These are phyloP conservation scores for Antitrichia curtipendula DNA, from an alignment of 225 moss, liverwort and hornwort species.

Conservation along the genomic window DNA sequence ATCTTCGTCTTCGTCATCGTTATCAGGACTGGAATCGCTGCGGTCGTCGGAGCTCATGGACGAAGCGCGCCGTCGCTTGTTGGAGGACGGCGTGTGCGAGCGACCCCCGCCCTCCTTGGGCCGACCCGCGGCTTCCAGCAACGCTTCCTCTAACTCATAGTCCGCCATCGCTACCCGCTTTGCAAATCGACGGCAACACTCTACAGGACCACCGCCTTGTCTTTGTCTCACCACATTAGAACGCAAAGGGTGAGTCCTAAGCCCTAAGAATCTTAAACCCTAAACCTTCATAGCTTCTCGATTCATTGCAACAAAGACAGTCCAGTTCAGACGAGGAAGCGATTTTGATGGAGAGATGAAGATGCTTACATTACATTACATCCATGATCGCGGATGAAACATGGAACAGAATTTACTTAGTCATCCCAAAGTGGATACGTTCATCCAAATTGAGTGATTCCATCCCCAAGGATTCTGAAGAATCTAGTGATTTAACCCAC, in stretches of 20 bases:
- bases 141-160: constrained; percentile 74
- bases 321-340: background rate
- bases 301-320: background rate
- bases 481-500: background rate
- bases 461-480: too few species aligned
- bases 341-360: background rate
- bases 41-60: constrained; percentile 81
- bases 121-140: constrained; percentile 90
- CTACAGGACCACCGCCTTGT: background rate
- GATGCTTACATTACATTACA: background rate
- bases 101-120: constrained; percentile 61
- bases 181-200: background rate
- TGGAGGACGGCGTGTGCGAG: constrained; percentile 41
- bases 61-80: constrained; percentile 62
- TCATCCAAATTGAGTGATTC: background rate
- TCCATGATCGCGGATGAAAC: background rate
- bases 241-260: background rate
- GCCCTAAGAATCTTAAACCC: background rate
- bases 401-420: background rate
- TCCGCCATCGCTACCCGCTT: constrained; percentile 50
- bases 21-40: constrained; percentile 79
- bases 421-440: background rate
- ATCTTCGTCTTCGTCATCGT: constrained; percentile 58
- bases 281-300: background rate
- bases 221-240: background rate